Evolutionary conservation across 225 moss, liverwort and hornwort genomes (phyloP), one percentile per base, ranked within the genome.

Genomic region (Bryoerythrophyllum caledonicum): DNA sequence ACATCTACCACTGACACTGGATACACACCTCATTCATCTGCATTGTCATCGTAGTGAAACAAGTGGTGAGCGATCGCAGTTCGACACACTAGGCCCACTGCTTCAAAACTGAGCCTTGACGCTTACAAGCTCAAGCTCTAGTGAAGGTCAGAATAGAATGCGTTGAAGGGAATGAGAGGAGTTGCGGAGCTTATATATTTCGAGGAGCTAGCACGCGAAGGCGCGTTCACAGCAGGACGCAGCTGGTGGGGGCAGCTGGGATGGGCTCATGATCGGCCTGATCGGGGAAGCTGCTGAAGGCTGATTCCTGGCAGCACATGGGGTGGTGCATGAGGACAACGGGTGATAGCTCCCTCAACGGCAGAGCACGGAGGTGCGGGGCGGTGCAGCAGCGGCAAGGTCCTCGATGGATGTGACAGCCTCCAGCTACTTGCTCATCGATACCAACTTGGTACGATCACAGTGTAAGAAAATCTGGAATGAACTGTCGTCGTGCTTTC

Each of bases 1-100:
- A 20, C 49, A 51, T 27, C 10, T 9, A 23, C 6, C 27, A 30
- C n/a, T n/a, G n/a, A 23, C 30, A 56, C 3, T 6, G 27, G 4
- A 48, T 38, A 12, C 74, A 16, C 55, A 84, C 84, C 81, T 84
- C 84, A 63, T 78, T 66, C 84, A 84, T 81, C 71, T 27, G 74
- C 81, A 84, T 81, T 71, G 84, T 8, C 74, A 65, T 77, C 27
- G 35, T 59, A 59, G n/a, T n/a, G 16, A 58, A 76, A 63, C 6
- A 34, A 23, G 20, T 3, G 14, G 44, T 44, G 14, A 48, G 14
- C 5, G 14, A 35, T 24, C 17, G 37, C 30, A 16, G 51, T 38
- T 38, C 24, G 15, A 7, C 34, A 9, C 15, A 5, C n/a, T n/a
- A n/a, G 34, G 34, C 49, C 56, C 38, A 14, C 55, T 32, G 7